Evolutionary conservation across 768 basidiomycete genomes (phyloP).

Genomic region (Mycena haematopus): DNA sequence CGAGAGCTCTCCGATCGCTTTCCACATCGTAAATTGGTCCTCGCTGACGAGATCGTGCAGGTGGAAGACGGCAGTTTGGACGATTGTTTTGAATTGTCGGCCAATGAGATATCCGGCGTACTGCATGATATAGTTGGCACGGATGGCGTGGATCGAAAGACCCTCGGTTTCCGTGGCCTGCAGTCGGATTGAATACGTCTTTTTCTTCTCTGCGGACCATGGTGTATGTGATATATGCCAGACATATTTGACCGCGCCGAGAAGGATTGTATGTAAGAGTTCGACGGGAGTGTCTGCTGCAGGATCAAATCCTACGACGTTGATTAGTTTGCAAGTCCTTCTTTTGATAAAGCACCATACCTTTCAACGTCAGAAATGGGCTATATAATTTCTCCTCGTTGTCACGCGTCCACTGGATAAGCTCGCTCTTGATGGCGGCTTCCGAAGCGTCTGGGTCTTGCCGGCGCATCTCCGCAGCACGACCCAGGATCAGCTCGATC

Average conservation of each 20-base stretch:
- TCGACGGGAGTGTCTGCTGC: constrained; percentile 33
- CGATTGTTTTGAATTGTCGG: constrained; percentile 36
- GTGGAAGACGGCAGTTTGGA: constrained; percentile 36
- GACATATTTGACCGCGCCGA: constrained; percentile 39
- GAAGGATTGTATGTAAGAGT: constrained; percentile 37
- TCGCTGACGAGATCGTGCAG: constrained; percentile 32
- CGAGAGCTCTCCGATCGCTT: constrained; percentile 25
- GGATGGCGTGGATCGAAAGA: constrained; percentile 20
- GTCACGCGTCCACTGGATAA: constrained; percentile 37
- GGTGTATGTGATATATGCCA: constrained; percentile 34
- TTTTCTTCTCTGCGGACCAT: constrained; percentile 26
- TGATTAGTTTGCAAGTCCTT: not conserved
- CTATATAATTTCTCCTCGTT: constrained; percentile 37
- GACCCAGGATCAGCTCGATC: constrained; percentile 43
- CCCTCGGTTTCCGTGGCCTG: constrained; percentile 31
- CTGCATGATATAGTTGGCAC: constrained; percentile 36
- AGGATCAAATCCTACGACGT: constrained; percentile 17
- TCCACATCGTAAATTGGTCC: constrained; percentile 33
- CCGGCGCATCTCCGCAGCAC: constrained; percentile 31
- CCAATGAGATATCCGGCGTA: constrained; percentile 37
- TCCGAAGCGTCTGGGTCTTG: constrained; percentile 19
- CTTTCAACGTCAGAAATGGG: constrained; percentile 38
- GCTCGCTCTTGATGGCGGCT: constrained; percentile 34
- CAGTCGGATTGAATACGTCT: constrained; percentile 28
- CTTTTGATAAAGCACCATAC: constrained; percentile 8